Evolutionary conservation across 805 yeast genomes (phyloP), one percentile per base, ranked within the genome.

Genomic region (Pichia occidentalis): DNA sequence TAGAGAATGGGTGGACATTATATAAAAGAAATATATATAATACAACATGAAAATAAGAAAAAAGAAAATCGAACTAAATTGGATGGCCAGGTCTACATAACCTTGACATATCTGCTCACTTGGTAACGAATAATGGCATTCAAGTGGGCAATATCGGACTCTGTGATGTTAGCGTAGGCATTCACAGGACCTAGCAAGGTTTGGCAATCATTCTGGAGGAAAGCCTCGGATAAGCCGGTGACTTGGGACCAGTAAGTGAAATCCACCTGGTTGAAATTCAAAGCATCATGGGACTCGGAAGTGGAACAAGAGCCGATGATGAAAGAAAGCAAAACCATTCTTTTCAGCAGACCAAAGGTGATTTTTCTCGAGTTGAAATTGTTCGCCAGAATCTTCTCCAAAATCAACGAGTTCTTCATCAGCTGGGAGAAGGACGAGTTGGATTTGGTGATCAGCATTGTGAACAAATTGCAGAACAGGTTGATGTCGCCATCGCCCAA

Each of bases 81-180:
- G 25, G 21, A 8, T 11, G 4, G 4, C 11, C 5, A 20, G 14
- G 16, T 8, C 36, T 32, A 49, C 13, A 48, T 39, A 24, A 47
- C 38, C 34, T 51, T 51, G 20, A 52, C 48, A 24, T 50, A 34
- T 20, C 43, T 45, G 16, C 40, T 37, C 7, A 53, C 47, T 35
- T 47, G 51, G 4, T 33, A 23, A 24, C 44, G 33, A 24, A 53
- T 31, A 5, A 26, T 24, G 4, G 32, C 22, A 22, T 45, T 50
- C 20, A 49, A 25, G 10, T 11, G 23, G 4, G 23, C 26, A 13
- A 51, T 23, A 20, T 46, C 50, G 17, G 32, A 32, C 4, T 13
- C 10, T 12, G 43, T 31, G 23, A 45, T 39, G 7, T 27, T 28
- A 8, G 26, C 12, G n/a, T 28, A 13, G 12, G 16, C 25, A 13